phyloP scores from a whole-genome alignment of 345 rosid species.

The Triadica sebifera region DNA sequence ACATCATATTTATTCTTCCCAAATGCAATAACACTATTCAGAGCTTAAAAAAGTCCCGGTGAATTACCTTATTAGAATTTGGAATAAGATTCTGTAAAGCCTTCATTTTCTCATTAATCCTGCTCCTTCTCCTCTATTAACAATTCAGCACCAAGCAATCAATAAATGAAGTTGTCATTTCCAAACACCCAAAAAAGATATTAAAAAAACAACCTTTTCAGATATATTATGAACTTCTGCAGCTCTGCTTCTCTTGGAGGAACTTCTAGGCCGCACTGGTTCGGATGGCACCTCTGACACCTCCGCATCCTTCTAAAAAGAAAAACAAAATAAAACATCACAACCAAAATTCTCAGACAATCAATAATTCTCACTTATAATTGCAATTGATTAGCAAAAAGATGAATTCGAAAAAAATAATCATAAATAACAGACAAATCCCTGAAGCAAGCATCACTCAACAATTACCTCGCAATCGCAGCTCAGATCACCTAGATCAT shows the following conservation, averaged over 20 bases:
- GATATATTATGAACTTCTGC: conserved; percentile 97
- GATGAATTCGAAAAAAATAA: neutral
- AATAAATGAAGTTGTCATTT: conserved; percentile 12
- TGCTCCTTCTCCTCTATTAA: conserved; percentile 82
- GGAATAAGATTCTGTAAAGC: conserved; percentile 91
- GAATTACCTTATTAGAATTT: conserved; percentile 79
- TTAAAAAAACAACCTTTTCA: conserved; percentile 60
- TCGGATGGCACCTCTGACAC: conserved; percentile 37
- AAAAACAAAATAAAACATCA: neutral
- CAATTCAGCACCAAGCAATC: conserved; percentile 15
- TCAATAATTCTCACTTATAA: too few species aligned
- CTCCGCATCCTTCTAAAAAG: conserved; percentile 33
- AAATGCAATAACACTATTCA: neutral
- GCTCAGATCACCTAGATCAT: conserved; percentile 37
- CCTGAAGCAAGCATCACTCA: neutral
- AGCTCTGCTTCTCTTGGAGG: conserved; percentile 87
- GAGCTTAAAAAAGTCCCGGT: neutral
- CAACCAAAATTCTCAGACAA: neutral
- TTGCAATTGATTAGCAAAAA: neutral
- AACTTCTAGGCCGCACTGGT: conserved; percentile 36
- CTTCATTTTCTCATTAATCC: conserved; percentile 98
- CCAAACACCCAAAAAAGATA: too few species aligned
- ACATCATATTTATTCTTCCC: neutral
- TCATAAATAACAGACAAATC: neutral
- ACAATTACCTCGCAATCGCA: conserved; percentile 48